Evolutionary conservation across 495 filamentous ascomycete species (phyloP).

Genomic region (Chaetomium tenue): DNA sequence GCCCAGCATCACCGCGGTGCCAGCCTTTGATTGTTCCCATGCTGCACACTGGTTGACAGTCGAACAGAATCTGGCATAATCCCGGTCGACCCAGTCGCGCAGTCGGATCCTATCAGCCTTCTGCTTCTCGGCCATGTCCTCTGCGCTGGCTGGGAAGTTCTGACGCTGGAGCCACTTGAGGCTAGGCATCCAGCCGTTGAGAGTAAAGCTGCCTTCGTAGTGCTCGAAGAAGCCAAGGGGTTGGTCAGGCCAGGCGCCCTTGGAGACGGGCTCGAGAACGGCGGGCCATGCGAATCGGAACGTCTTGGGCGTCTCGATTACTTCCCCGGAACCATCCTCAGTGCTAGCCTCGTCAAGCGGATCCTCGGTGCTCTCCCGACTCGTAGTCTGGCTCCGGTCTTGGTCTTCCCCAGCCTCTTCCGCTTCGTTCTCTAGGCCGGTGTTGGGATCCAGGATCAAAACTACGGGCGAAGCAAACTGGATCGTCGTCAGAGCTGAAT

Average conservation of each 20-base stretch:
- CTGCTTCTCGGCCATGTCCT: constrained; percentile 35
- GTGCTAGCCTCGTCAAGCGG: not conserved
- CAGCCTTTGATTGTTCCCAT: constrained; percentile 44
- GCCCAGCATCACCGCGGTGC: constrained; percentile 29
- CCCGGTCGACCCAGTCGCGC: constrained; percentile 37
- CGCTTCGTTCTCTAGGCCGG: constrained; percentile 24
- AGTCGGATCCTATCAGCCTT: constrained; percentile 23
- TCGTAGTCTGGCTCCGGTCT: not conserved
- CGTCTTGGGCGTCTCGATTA: not conserved
- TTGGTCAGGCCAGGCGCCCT: constrained; percentile 30
- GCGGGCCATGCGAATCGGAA: constrained; percentile 24
- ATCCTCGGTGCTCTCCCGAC: constrained; percentile 5
- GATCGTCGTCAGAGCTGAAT: not conserved
- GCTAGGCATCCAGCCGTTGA: constrained; percentile 37
- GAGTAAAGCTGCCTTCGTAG: constrained; percentile 33
- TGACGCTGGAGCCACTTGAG: constrained; percentile 32
- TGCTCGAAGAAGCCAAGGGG: constrained; percentile 32
- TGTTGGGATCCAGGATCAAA: constrained; percentile 34
- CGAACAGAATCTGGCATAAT: constrained; percentile 40
- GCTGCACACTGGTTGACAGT: constrained; percentile 37
- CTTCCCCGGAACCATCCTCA: not conserved
- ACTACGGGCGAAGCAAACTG: constrained; percentile 2
- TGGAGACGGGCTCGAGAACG: constrained; percentile 17
- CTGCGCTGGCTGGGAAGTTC: constrained; percentile 37
- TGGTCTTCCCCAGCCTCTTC: constrained; percentile 1